Base-by-base conservation (phyloP, 2,329 filamentous ascomycete genomes). In the Oidium heveae region DNA sequence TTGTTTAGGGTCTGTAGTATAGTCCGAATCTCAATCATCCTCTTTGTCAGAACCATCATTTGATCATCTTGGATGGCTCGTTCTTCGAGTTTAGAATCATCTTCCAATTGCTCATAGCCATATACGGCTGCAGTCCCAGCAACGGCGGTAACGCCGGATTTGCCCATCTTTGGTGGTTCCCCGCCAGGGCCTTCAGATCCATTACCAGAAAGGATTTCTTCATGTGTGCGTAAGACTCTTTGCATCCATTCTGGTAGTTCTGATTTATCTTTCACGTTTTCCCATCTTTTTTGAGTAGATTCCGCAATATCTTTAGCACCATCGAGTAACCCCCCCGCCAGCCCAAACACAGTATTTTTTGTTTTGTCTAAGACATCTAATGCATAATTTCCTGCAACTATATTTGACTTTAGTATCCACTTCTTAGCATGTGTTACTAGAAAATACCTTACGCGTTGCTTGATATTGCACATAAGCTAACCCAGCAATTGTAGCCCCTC, bases 31-130 rank as follows among this genome's bases (percentile, higher is more conserved):
- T 98, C 91, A 63, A 98, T 98, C 91, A 98, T 98, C 70, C 96
- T 96, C 71, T 91, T 89, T 1, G 93, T 98, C 63, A 98, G 72
- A 61, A 95, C 74, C 91, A 98, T 98, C 89, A 98, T 98, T 68
- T 98, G 91, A 66, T 98, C 91, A 63, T 98, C 91, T 62, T 80
- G 79, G 18, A 86, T 85, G 52, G 75, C 73, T 63, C 84, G 79
- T 55, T 82, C 77, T 20, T 70, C 72, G 9, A 73, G 71, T 55
- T 79, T 72, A 4, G 72, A 67, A 58, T 82, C 77, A 37, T 89
- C 78, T 37, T 83, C 78, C 3, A 72, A 69, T 1, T 79, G 76
- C 22, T 86, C 80, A 62, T 88, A 82, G 39, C 82, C 86, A 65
- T 94, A 86, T 0, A 85, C 86, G 16, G 82, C 77, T 34, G 80